Evolutionary conservation across 768 basidiomycete species (phyloP), one percentile per base, ranked within the genome.

Genomic region (Amanita molliuscula): DNA sequence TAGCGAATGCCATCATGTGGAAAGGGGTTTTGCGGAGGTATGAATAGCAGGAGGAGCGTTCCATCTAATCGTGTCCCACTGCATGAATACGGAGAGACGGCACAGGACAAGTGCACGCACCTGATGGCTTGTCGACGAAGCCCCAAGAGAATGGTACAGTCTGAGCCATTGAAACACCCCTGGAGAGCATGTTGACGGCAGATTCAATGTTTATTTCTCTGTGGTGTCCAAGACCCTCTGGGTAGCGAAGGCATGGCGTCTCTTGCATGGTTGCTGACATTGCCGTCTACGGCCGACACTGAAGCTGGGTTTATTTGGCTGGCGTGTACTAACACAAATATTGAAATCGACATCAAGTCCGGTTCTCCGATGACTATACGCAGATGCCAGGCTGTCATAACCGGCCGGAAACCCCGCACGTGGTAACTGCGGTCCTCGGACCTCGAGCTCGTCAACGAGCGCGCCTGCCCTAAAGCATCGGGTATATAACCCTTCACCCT

Each of bases 1-100:
- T 75, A 92, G 36, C 84, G 78, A 50, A 91, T 72, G 16, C 88
- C 88, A 57, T 92, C 88, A 51, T 70, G 75, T 18, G 86, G 87
- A 60, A 86, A 84, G 2, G 76, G 72, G 21, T 71, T 58, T 51
- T 76, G 76, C 11, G 68, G 71, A 7, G 77, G 76, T 40, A 88
- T 66, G 65, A 76, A 88, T 40, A 90, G 64, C n/a, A 90, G 73
- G 31, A 74, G 68, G 26, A 82, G 65, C 57, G 81, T 74, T 0
- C 84, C 84, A 58, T 87, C 87, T 86, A 48, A 7, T 46, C 8
- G 29, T 35, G 6, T 23, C 13, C 40, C 34, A n/a, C 21, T 18
- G 51, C 11, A 7, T 16, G 23, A 42, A 44, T 23, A 44, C 55
- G 51, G 7, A 48, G 46, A 42, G 16, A 45, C 26, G 38, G 46